Evolutionary conservation across 208 protist genomes (phyloP).

Genomic region (Crithidia sp.): DNA sequence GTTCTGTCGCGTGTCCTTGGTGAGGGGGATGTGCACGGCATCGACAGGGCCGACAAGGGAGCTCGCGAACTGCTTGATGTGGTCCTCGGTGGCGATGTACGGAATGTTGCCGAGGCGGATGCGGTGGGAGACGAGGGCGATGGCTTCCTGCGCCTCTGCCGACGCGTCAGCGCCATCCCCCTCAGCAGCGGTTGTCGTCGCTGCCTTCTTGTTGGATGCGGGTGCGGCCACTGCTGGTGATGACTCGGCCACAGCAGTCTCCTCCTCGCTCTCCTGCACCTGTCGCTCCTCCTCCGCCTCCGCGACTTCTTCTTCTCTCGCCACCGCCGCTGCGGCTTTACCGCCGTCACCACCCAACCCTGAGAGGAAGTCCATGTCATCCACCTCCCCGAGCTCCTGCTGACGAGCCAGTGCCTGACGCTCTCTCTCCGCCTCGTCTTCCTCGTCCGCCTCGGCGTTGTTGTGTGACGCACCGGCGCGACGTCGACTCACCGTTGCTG

Average conservation of each 20-base stretch:
- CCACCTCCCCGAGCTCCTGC: conserved; percentile 67
- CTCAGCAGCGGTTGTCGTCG: not conserved
- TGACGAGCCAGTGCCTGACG: conserved; percentile 57
- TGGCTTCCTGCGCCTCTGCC: conserved; percentile 39
- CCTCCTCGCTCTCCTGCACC: not conserved
- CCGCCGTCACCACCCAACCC: conserved; percentile 17
- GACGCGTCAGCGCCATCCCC: not conserved
- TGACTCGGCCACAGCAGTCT: conserved; percentile 8
- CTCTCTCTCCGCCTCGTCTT: conserved; percentile 19
- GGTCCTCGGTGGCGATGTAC: conserved; percentile 94
- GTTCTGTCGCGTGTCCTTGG: conserved; percentile 90
- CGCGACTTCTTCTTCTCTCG: conserved; percentile 10
- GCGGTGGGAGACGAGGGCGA: conserved; percentile 82
- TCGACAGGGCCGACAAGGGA: conserved; percentile 92
- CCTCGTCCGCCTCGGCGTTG: not conserved
- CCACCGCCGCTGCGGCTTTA: not conserved
- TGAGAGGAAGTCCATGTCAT: conserved; percentile 84
- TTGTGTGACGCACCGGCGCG: not conserved
- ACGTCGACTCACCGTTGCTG: not conserved
- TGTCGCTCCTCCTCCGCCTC: conserved; percentile 9
- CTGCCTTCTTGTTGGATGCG: not conserved
- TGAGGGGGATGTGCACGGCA: conserved; percentile 94
- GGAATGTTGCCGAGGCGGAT: conserved; percentile 96
- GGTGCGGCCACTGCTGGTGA: not conserved
- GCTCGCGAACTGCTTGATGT: conserved; percentile 89